These are phyloP conservation scores for Aaosphaeria arxii DNA, from an alignment of 2,329 filamentous ascomycete species.

Conservation along the genomic window DNA sequence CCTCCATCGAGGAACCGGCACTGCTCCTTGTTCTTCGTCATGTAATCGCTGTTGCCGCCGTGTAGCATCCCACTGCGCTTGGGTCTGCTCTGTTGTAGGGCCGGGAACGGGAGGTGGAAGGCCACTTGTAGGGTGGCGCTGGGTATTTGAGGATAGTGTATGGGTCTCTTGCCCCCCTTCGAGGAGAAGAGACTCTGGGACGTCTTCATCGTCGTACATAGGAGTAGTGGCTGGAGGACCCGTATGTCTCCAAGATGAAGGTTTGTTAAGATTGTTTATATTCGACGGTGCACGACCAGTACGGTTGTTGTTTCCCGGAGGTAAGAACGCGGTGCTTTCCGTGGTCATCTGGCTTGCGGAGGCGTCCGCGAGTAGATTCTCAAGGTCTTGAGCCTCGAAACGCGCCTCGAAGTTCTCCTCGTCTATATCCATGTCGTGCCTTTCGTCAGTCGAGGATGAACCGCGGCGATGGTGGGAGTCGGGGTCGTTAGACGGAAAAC, in stretches of 20 bases:
- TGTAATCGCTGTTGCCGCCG: conserved; percentile 47
- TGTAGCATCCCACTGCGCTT: conserved; percentile 51
- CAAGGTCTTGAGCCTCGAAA: conserved; percentile 57
- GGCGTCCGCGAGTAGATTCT: conserved; percentile 54
- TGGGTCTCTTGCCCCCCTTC: conserved; percentile 47
- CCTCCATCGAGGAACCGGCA: conserved; percentile 19
- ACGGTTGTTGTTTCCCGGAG: conserved; percentile 24
- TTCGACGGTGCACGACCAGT: conserved; percentile 14
- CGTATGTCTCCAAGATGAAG: conserved; percentile 37
- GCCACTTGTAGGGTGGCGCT: conserved; percentile 14
- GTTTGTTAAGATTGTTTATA: conserved; percentile 26
- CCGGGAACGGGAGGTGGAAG: conserved; percentile 42
- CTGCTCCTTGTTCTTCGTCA: conserved; percentile 17
- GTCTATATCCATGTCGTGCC: conserved; percentile 48
- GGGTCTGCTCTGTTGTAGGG: conserved; percentile 42
- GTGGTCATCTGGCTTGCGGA: conserved; percentile 47
- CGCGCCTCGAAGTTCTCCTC: conserved; percentile 49
- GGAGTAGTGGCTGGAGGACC: conserved; percentile 13
- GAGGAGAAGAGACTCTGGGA: conserved; percentile 61
- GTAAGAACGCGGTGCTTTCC: conserved; percentile 40
- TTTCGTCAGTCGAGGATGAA: conserved; percentile 34
- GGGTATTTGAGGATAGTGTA: conserved; percentile 13
- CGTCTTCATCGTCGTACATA: conserved; percentile 58
- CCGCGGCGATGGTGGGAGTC: conserved; percentile 16
- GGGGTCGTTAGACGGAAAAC: conserved; percentile 42